phyloP scores from a whole-genome alignment of 768 basidiomycete genomes.

The Cantharellus anzutake region DNA sequence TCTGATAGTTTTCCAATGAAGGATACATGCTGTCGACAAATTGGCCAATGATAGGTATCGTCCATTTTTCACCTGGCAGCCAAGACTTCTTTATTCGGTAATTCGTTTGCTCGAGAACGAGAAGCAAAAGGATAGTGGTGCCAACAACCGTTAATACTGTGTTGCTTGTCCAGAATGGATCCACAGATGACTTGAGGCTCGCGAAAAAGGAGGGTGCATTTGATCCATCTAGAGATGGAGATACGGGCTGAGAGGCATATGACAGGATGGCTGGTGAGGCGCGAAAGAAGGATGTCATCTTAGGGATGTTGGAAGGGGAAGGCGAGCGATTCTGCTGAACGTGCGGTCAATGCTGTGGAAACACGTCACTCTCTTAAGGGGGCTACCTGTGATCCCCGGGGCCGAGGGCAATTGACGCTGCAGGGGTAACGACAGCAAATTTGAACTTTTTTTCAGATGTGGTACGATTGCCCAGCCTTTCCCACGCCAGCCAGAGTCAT shows the following conservation, averaged over 20 bases:
- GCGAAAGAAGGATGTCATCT: neutral
- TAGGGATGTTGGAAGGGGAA: neutral
- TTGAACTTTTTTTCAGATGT: no score
- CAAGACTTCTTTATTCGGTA: constrained; percentile 80
- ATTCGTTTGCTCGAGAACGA: constrained; percentile 71
- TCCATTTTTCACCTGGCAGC: constrained; percentile 79
- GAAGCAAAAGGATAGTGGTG: constrained; percentile 50
- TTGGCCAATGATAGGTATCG: constrained; percentile 94
- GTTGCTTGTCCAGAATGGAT: no score
- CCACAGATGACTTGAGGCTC: neutral
- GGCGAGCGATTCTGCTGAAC: no score
- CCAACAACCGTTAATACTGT: no score
- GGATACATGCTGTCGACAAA: constrained; percentile 86
- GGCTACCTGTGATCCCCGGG: no score
- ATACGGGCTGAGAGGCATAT: neutral
- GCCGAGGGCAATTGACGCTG: no score
- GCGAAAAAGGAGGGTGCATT: neutral
- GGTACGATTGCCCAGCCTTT: no score
- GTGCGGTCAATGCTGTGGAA: no score
- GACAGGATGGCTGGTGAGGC: neutral
- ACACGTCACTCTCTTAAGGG: no score
- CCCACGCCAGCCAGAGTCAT: no score
- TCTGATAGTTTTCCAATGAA: constrained; percentile 78
- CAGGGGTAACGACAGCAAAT: no score
- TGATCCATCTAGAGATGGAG: neutral